Evolutionary conservation across 345 rosid species (phyloP), one percentile per base, ranked within the genome.

Genomic region (Mangifera indica): DNA sequence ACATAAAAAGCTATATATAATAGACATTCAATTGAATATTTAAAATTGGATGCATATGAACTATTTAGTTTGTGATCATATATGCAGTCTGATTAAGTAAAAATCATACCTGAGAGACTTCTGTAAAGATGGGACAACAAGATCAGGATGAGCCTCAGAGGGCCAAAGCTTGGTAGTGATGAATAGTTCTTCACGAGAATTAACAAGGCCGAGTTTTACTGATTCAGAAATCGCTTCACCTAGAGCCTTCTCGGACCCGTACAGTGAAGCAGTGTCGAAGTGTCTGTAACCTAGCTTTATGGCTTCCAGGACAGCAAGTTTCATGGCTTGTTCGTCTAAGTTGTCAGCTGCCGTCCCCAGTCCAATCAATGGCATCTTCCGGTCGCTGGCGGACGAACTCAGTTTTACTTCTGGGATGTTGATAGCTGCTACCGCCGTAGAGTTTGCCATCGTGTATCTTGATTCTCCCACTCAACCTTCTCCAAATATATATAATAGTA

Each of bases 131-230:
- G 92, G 85, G 32, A 88, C 64, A 3, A 92, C 88, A 8, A 88
- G 84, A 25, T 81, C 85, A 3, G 22, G 75, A 63, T 92, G 85
- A 70, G 89, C 87, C 11, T 86, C 84, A 26, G 78, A 60, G 45
- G 80, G 52, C 87, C 90, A 87, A 0, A 89, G 84, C 73, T 92
- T 92, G 1, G 95, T 75, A 70, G 95, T 89, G 66, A 92, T 77
- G 74, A 89, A 89, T 26, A 92, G 70, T 2, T 87, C 87, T n/a
- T 83, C 78, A 18, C 91, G 76, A n/a, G 86, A 84, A 51, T 11
- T 42, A 32, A 92, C 66, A 10, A 84, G 78, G 0, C 88, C 85
- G 1, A 63, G 81, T 2, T 70, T 32, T 18, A 87, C 49, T 5
- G 95, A 90, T 21, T 87, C 92, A 0, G 62, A 69, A 2, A 92